Conservation (phyloP, 768 basidiomycete species). For the Boletus coccyginus region DNA sequence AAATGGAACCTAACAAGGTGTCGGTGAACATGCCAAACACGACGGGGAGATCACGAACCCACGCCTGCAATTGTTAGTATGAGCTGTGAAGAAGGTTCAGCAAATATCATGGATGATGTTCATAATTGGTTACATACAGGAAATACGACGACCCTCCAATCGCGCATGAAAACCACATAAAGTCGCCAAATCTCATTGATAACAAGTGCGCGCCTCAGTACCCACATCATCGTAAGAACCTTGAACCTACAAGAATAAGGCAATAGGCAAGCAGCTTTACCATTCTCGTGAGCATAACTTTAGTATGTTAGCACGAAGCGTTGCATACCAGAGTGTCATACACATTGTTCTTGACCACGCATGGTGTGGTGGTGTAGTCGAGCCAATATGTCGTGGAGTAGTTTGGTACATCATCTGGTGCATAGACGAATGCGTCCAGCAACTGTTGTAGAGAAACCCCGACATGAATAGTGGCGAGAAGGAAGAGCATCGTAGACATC, state of each 20-base stretch:
- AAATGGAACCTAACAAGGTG: not conserved
- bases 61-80: not conserved
- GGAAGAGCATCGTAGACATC: not conserved
- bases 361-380: not conserved
- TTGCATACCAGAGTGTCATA: conserved; percentile 1
- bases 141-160: not conserved
- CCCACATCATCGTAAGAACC: not conserved
- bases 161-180: no score
- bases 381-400: conserved; percentile 4
- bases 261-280: not conserved
- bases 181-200: no score
- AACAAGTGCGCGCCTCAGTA: not conserved
- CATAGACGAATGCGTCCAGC: conserved; percentile 2
- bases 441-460: not conserved
- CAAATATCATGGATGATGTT: not conserved
- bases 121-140: not conserved
- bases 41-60: not conserved
- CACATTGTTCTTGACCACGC: not conserved
- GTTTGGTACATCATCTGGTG: not conserved
- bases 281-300: not conserved
- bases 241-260: not conserved
- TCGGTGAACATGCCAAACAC: not conserved
- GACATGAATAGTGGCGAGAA: not conserved
- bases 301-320: no score
- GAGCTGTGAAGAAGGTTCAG: not conserved